Evolutionary conservation across 2,329 filamentous ascomycete species (phyloP).

Genomic region (Nannizzia gypsea): DNA sequence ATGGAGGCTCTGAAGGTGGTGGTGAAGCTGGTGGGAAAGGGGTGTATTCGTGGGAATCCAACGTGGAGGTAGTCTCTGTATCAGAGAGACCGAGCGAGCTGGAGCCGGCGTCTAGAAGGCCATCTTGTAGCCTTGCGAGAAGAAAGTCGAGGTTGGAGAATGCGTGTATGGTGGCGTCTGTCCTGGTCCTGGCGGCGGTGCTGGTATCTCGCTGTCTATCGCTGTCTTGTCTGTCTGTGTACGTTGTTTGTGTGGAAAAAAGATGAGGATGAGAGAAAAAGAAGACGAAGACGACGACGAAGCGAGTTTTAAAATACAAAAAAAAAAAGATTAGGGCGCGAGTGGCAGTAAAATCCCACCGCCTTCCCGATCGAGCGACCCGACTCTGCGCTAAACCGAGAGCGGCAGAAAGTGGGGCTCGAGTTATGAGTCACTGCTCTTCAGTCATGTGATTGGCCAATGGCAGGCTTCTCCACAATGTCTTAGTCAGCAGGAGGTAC

Average conservation of each 20-base stretch:
- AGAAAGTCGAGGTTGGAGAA: not conserved
- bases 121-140: conserved; percentile 23
- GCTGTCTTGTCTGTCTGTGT: not conserved
- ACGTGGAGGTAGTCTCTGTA: conserved; percentile 24
- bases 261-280: conserved; percentile 11
- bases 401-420: conserved; percentile 8
- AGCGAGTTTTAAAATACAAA: not conserved
- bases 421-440: conserved; percentile 26
- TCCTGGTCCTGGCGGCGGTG: not conserved
- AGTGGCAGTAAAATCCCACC: conserved; percentile 2
- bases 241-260: not conserved
- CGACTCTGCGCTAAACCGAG: conserved; percentile 14
- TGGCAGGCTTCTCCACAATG: not conserved
- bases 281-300: conserved; percentile 13
- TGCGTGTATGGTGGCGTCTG: not conserved
- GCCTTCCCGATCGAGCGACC: conserved; percentile 19
- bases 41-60: conserved; percentile 26
- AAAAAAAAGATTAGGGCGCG: conserved; percentile 13
- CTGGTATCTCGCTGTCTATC: not conserved
- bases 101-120: conserved; percentile 25
- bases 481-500: not conserved
- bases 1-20: conserved; percentile 23
- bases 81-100: conserved; percentile 26
- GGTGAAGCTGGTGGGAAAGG: conserved; percentile 19
- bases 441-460: conserved; percentile 19